These are phyloP conservation scores for Podospora bellae-mahoneyi DNA, from an alignment of 495 filamentous ascomycete species.

Conservation along the genomic window DNA sequence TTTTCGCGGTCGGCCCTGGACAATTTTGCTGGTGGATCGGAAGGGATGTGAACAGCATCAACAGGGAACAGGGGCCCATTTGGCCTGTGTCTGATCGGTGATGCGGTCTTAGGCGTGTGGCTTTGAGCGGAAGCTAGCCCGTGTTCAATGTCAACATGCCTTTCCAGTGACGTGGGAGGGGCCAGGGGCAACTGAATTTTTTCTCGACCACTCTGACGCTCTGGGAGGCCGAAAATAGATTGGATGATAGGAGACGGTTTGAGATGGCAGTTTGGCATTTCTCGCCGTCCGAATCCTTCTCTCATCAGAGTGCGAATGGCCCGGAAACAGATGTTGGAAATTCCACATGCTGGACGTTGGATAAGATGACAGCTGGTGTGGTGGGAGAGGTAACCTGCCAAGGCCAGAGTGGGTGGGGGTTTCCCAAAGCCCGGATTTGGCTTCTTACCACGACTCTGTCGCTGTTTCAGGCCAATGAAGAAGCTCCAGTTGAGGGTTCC, in stretches of 20 bases:
- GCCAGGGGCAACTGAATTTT: background rate
- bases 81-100: conserved; percentile 6
- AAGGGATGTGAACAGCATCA: conserved; percentile 6
- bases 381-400: background rate
- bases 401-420: background rate
- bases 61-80: conserved; percentile 10
- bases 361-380: background rate
- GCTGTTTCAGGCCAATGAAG: background rate
- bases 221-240: conserved; percentile 5
- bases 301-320: background rate
- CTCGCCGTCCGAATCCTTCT: background rate
- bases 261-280: background rate
- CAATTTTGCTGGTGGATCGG: conserved; percentile 6
- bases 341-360: background rate
- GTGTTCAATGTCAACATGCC: background rate
- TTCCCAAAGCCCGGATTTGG: background rate
- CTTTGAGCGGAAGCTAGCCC: background rate
- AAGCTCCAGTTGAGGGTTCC: background rate
- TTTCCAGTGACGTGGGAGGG: conserved; percentile 5
- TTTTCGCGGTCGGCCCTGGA: background rate
- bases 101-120: conserved; percentile 7
- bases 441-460: background rate
- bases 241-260: background rate
- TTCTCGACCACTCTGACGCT: background rate
- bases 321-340: background rate